A percentile compares a stretch with the other conserved stretches of the same genome.
These are phyloP conservation scores for Claviceps capensis DNA, from an alignment of 2,329 filamentous ascomycete genomes.

Conservation along the genomic window DNA sequence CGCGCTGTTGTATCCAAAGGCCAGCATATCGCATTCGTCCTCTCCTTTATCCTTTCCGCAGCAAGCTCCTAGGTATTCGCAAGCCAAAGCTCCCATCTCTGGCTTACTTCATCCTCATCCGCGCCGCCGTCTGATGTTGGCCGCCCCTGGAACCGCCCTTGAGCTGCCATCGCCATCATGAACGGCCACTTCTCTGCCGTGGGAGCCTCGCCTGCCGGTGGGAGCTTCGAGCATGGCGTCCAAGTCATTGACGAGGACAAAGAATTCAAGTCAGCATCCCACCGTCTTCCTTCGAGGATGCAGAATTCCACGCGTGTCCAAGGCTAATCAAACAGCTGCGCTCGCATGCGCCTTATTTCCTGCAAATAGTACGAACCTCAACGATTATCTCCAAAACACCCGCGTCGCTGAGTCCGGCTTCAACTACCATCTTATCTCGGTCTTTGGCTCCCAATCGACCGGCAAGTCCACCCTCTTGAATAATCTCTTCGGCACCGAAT, in stretches of 20 bases:
- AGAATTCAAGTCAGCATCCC: constrained; percentile 70
- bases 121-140: constrained; percentile 1
- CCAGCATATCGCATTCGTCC: too few species aligned
- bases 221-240: constrained; percentile 80
- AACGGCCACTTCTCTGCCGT: constrained; percentile 72
- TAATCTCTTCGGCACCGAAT: constrained; percentile 86
- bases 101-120: not conserved
- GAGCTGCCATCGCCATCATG: constrained; percentile 29
- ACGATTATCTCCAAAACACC: constrained; percentile 67
- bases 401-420: constrained; percentile 80
- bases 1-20: not conserved
- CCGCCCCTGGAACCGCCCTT: not conserved
- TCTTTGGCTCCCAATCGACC: constrained; percentile 96
- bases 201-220: constrained; percentile 48
- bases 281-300: not conserved
- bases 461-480: constrained; percentile 97
- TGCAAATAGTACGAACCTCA: constrained; percentile 52
- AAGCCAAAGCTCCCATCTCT: not conserved
- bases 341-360: constrained; percentile 1
- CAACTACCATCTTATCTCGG: constrained; percentile 98
- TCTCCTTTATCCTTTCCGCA: too few species aligned
- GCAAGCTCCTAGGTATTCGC: not conserved
- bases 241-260: constrained; percentile 91
- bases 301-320: not conserved
- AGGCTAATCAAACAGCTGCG: not conserved